phyloP scores from a whole-genome alignment of 768 basidiomycete species.

The Rhodocollybia butyracea region DNA sequence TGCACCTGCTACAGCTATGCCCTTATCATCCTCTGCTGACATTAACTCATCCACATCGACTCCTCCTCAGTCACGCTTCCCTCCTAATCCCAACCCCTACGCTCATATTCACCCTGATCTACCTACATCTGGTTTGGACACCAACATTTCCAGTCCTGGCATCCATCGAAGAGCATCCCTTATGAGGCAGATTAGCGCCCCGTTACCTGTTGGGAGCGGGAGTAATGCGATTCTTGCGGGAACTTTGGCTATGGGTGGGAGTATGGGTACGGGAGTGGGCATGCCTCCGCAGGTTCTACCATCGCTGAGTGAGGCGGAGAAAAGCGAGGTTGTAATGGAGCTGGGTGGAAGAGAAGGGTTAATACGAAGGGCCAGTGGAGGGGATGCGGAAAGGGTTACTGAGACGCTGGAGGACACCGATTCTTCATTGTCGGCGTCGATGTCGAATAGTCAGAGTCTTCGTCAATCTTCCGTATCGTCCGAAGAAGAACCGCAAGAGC shows the following conservation, averaged over 20 bases:
- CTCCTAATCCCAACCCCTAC: neutral
- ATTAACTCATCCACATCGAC: neutral
- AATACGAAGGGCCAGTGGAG: neutral
- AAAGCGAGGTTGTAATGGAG: neutral
- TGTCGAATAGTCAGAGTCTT: too few species aligned
- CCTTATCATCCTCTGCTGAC: neutral
- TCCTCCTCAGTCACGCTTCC: neutral
- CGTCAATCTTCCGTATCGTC: too few species aligned
- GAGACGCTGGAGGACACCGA: neutral
- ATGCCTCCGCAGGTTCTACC: slow-evolving; percentile 1
- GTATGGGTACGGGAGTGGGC: neutral
- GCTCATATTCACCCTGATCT: too few species aligned
- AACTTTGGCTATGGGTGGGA: neutral
- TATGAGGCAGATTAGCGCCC: slow-evolving; percentile 46
- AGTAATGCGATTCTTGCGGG: slow-evolving; percentile 1
- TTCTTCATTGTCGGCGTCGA: neutral
- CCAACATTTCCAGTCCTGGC: neutral
- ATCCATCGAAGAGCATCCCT: slow-evolving; percentile 32
- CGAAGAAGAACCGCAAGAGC: too few species aligned
- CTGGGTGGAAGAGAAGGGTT: neutral
- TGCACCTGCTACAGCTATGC: neutral
- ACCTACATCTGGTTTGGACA: too few species aligned
- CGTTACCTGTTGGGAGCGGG: slow-evolving; percentile 29
- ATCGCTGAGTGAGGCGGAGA: slow-evolving; percentile 4
- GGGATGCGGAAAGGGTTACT: neutral